A percentile compares a stretch with the other conserved stretches of the same genome.
These are phyloP conservation scores for Solanum habrochaites DNA, from an alignment of 257 asterid genomes.

Conservation along the genomic window DNA sequence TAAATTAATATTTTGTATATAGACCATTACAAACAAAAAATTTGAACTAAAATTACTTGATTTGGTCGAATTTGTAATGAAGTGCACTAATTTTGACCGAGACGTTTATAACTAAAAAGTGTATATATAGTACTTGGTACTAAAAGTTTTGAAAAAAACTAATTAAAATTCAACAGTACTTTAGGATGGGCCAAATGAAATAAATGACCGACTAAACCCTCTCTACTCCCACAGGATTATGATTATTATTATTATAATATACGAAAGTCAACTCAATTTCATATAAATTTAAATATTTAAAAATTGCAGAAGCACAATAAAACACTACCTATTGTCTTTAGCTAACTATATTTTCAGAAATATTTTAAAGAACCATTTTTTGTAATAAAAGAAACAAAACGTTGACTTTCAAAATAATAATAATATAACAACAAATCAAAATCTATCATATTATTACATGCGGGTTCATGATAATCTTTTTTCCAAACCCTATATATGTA, in stretches of 20 bases:
- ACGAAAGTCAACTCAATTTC: not conserved
- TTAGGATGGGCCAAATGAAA: not conserved
- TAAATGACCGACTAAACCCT: not conserved
- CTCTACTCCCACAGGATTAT: not conserved
- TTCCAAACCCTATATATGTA: not conserved
- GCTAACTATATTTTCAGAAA: not conserved
- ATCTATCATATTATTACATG: not conserved
- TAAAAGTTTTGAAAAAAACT: not conserved
- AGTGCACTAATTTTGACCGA: not conserved
- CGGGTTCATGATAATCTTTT: not conserved
- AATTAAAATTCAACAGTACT: not conserved
- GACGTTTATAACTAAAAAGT: not conserved
- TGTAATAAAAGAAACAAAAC: not conserved
- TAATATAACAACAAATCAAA: not conserved
- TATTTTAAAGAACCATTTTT: not conserved
- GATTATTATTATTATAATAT: not conserved
- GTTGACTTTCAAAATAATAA: not conserved
- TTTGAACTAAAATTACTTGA: not conserved
- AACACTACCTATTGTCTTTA: not conserved
- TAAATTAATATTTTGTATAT: no score
- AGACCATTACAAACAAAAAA: no score
- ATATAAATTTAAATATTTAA: not conserved
- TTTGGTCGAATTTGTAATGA: not conserved
- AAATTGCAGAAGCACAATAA: not conserved
- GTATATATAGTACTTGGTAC: not conserved